A percentile compares a stretch with the other conserved stretches of the same genome.
phyloP scores from a whole-genome alignment of 495 filamentous ascomycete genomes.

The Daldinia childiae region DNA sequence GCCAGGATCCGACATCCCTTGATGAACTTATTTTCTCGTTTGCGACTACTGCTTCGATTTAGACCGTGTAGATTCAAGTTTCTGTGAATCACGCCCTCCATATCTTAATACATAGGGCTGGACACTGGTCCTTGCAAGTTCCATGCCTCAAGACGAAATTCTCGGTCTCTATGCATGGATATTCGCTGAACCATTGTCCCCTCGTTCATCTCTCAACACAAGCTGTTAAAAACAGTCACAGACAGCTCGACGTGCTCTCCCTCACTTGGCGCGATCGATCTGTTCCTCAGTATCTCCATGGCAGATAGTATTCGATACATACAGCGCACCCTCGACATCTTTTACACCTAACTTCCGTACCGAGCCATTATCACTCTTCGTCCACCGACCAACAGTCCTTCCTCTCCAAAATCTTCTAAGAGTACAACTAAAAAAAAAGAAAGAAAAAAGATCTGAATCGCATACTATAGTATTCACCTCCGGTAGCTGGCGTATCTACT shows the following conservation, averaged over 20 bases:
- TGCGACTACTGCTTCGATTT: background rate
- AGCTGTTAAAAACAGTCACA: slow-evolving; percentile 23
- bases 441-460: background rate
- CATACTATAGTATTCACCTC: background rate
- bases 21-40: background rate
- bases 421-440: slow-evolving; percentile 15
- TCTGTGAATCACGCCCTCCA: background rate
- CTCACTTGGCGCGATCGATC: slow-evolving; percentile 14
- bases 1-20: background rate
- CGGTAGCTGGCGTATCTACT: background rate
- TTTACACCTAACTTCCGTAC: slow-evolving; percentile 16
- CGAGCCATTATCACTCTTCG: background rate
- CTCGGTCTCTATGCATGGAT: slow-evolving; percentile 40
- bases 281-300: slow-evolving; percentile 31
- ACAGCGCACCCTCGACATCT: slow-evolving; percentile 17
- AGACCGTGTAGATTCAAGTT: background rate
- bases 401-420: slow-evolving; percentile 3
- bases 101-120: background rate
- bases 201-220: slow-evolving; percentile 15
- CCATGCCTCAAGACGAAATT: slow-evolving; percentile 30
- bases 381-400: background rate
- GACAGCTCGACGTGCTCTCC: slow-evolving; percentile 16
- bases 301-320: slow-evolving; percentile 34
- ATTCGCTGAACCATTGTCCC: slow-evolving; percentile 20
- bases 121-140: slow-evolving; percentile 15